Evolutionary conservation across 257 asterid species (phyloP), one percentile per base, ranked within the genome.

Genomic region (Capsicum baccatum): DNA sequence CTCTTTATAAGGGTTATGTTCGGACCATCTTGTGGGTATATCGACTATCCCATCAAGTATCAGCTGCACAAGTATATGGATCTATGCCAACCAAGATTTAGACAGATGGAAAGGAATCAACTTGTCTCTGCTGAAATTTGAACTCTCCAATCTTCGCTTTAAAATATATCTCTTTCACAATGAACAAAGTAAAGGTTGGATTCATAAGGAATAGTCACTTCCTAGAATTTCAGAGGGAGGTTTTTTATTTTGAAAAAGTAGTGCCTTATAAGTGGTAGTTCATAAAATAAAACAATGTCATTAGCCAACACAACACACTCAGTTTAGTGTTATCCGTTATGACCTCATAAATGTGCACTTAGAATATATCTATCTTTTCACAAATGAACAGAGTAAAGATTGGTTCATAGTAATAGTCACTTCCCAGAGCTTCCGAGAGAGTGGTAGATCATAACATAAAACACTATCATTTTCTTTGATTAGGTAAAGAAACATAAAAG

Each of bases 251-350:
- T 42, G 14, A 17, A 69, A 15, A 15, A 69, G 78, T 9, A 42
- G 79, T 42, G 14, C 35, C 55, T 70, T 42, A 16, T 42, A 55
- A 70, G 56, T 70, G 79, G 56, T 70, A 42, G 3, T 39, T 37
- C 11, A 68, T 42, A 68, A 37, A 21, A 68, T 15, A 37, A 37
- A 68, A 68, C 78, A 68, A 42, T 59, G 66, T 60, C 35, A 60
- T 60, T 60, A 60, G 35, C 67, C n/a, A 35, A 60, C 67, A 60
- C 67, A 19, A n/a, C 35, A 64, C 71, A 66, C 47, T 33, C 73
- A 66, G n/a, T 66, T 1, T 19, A 66, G 48, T 35, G 48, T 13
- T 33, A 66, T 7, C 42, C 2, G 42, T 44, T 44, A 50, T 64
- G 33, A 67, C 44, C 21, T 67, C 74, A 35, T 67, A 35, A 67